Evolutionary conservation across 768 basidiomycete species (phyloP).

Genomic region (Leccinum rimulosum): DNA sequence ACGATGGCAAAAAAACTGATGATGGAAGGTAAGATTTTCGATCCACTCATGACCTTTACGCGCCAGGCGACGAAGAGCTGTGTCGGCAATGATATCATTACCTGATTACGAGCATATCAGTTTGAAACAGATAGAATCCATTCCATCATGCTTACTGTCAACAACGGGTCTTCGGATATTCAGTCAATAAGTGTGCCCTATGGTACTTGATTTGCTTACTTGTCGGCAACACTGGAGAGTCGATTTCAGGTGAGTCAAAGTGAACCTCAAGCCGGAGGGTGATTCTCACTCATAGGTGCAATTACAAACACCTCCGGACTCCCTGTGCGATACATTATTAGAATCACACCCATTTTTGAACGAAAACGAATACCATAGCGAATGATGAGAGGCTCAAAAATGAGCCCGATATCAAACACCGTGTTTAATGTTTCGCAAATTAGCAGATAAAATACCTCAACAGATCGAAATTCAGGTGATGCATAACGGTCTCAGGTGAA

Average conservation of each 20-base stretch:
- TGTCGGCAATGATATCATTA: constrained; percentile 41
- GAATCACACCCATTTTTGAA: background rate
- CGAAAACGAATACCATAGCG: constrained; percentile 39
- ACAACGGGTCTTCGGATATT: constrained; percentile 37
- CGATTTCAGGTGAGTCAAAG: background rate
- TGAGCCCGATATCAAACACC: constrained; percentile 41
- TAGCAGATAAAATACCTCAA: constrained; percentile 41
- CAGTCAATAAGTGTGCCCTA: background rate
- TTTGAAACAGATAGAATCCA: background rate
- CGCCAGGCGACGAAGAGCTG: constrained; percentile 50
- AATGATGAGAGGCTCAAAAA: constrained; percentile 47
- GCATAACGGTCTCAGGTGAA: background rate
- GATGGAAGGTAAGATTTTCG: constrained; percentile 24
- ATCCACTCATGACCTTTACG: constrained; percentile 35
- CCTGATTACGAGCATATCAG: constrained; percentile 28
- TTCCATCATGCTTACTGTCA: constrained; percentile 36
- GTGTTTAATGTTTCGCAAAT: constrained; percentile 49
- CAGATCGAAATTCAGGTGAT: background rate
- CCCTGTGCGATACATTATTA: constrained; percentile 30
- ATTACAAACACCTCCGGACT: background rate
- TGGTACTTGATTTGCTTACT: constrained; percentile 4
- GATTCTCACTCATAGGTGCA: background rate
- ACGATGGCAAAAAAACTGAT: constrained; percentile 17
- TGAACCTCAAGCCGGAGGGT: constrained; percentile 4
- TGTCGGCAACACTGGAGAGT: constrained; percentile 8